These are phyloP conservation scores for Chrysopogon serrulatus DNA, from an alignment of 176 grass and related monocot species.

Conservation along the genomic window DNA sequence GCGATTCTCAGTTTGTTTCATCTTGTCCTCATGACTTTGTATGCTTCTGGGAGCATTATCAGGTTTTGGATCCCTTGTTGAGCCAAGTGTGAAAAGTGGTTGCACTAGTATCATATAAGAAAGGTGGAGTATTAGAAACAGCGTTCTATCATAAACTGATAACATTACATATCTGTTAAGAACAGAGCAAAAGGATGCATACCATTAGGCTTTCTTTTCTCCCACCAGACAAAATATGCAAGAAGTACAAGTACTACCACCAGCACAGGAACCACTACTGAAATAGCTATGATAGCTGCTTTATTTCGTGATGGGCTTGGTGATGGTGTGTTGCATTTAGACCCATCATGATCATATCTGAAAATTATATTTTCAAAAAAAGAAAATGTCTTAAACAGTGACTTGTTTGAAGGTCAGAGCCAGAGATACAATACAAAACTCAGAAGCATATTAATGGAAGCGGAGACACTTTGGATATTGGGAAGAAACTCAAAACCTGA, in stretches of 20 bases:
- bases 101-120: not conserved
- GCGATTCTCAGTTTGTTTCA: not conserved
- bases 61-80: not conserved
- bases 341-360: not conserved
- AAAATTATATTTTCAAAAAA: not conserved
- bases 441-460: not conserved
- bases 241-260: not conserved
- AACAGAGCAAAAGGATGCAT: not conserved
- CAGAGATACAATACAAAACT: not conserved
- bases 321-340: not conserved
- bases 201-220: not conserved
- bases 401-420: not conserved
- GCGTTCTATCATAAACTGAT: no score
- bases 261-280: not conserved
- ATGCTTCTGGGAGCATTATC: not conserved
- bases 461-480: no score
- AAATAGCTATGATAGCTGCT: not conserved
- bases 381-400: not conserved
- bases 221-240: not conserved
- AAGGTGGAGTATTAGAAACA: not conserved
- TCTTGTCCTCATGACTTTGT: not conserved
- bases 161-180: not conserved
- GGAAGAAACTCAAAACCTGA: not conserved
- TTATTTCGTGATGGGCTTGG: no score
- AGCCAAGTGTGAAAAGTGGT: not conserved